Evolutionary conservation across 306 rosid species (phyloP), one percentile per base, ranked within the genome.

Genomic region (Sicyos baderoa): DNA sequence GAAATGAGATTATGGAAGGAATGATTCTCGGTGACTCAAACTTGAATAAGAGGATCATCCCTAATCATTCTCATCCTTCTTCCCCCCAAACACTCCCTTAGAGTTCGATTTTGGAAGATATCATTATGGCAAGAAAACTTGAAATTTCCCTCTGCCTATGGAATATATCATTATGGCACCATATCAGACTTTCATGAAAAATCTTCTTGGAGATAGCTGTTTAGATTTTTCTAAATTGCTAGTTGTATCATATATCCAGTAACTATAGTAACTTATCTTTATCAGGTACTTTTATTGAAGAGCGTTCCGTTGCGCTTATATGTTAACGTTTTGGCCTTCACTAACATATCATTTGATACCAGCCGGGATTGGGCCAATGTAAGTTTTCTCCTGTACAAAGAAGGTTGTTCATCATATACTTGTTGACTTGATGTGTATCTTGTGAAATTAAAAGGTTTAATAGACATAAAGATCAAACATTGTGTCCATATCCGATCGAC

Each of bases 211-310:
- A 15, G 45, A 42, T 7, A 37, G 2, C 18, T 63, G 23, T 2
- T 40, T 63, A 35, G 12, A 23, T 44, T 64, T n/a, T n/a, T n/a
- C n/a, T n/a, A n/a, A n/a, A n/a, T n/a, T 13, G 2, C 6, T 19
- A 44, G 16, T 42, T 55, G 25, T 54, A 57, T 12, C 5, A 9
- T 25, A 25, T 57, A 12, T 17, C 25, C 63, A n/a, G 6, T 64
- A 44, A 65, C 10, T 22, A 1, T 3, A 13, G 6, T 21, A 7
- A 45, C 14, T 44, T 66, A 18, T 79, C 65, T 71, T 72, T 71
- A 76, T 66, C 83, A 92, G 98, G 95, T 82, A 42, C 81, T 63
- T 81, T 44, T 92, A 72, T 75, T 92, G 81, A 89, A 92, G 84
- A 92, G 93, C 68, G 21, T 79, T 72, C 95, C 91, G 0, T 72